phyloP scores from a whole-genome alignment of 2,329 filamentous ascomycete species.

The Pestalotiopsis sp. region DNA sequence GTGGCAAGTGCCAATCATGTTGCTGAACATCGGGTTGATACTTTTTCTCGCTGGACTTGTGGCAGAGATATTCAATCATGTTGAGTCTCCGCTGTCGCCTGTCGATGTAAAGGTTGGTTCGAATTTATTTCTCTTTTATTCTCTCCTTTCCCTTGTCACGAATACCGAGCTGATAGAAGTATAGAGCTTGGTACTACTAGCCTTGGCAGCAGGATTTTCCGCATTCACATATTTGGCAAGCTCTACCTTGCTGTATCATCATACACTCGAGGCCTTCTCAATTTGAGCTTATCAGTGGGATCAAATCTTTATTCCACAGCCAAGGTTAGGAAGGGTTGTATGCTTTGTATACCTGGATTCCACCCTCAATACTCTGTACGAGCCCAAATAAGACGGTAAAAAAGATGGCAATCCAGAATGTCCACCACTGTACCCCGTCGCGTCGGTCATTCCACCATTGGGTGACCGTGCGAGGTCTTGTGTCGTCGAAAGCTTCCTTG shows the following conservation, averaged over 20 bases:
- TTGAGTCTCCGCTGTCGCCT: no score
- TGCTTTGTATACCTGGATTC: background rate
- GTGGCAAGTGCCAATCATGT: no score
- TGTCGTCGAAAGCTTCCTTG: background rate
- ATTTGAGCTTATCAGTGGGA: no score
- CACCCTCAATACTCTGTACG: background rate
- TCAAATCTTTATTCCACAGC: no score
- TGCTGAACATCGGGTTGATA: no score
- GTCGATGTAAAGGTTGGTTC: no score
- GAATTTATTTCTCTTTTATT: no score
- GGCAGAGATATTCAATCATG: no score
- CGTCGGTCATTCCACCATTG: background rate
- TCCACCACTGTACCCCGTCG: background rate
- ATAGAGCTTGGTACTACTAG: no score
- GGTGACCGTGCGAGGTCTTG: background rate
- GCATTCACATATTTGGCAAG: background rate
- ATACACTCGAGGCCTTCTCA: background rate
- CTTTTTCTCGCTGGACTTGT: no score
- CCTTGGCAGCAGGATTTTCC: background rate
- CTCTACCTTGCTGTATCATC: background rate
- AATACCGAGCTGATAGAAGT: no score
- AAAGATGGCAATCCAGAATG: background rate
- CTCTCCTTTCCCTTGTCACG: no score
- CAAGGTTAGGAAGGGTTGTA: background rate
- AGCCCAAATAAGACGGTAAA: background rate